These are phyloP conservation scores for Botrytis cinerea DNA, from an alignment of 2,329 filamentous ascomycete species.

Conservation along the genomic window DNA sequence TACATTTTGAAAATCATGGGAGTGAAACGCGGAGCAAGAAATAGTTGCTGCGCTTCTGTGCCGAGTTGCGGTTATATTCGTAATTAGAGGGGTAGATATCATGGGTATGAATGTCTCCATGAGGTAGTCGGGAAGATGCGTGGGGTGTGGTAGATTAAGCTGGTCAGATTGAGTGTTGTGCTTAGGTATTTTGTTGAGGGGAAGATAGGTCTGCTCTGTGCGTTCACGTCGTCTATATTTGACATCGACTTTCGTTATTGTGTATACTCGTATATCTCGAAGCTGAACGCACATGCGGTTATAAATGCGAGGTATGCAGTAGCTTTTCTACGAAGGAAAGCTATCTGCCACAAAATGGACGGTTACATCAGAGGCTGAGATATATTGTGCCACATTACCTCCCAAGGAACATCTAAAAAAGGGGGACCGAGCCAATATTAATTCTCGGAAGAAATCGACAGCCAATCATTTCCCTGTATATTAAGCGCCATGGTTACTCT, in stretches of 20 bases:
- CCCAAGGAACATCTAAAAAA: background rate
- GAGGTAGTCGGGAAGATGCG: background rate
- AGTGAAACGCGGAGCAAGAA: background rate
- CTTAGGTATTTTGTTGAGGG: background rate
- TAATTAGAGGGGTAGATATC: background rate
- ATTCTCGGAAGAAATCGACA: background rate
- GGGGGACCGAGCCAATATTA: background rate
- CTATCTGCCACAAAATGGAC: background rate
- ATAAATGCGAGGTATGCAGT: background rate
- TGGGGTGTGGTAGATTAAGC: background rate
- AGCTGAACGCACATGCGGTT: rapidly evolving
- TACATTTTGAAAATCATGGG: background rate
- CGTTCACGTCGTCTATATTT: background rate
- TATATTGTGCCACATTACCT: background rate
- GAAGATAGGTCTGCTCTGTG: background rate
- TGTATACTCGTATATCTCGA: background rate
- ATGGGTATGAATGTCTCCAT: background rate
- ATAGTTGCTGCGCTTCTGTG: conserved; percentile 1
- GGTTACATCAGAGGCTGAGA: background rate
- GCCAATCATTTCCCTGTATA: background rate
- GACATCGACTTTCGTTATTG: background rate
- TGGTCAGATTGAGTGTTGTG: background rate
- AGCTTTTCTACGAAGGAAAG: background rate
- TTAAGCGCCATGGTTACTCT: background rate
- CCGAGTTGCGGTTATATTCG: background rate